A percentile compares a stretch with the other conserved stretches of the same genome.
Evolutionary conservation across 352 stramenopile species (phyloP).

Genomic region (Hyaloperonospora arabidopsidis): DNA sequence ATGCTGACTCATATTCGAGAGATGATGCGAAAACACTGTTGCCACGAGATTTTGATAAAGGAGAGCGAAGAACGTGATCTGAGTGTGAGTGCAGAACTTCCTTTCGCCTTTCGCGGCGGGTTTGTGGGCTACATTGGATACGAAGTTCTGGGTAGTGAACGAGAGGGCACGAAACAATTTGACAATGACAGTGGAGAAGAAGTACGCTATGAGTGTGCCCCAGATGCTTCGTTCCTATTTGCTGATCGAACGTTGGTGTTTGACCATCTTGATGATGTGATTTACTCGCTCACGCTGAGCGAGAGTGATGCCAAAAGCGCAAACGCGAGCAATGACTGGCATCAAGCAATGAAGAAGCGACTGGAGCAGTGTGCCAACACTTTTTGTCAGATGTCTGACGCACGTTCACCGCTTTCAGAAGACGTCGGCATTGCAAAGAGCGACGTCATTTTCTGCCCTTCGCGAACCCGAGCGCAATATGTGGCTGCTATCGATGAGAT

Average conservation of each 20-base stretch:
- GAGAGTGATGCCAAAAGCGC: slow-evolving; percentile 10
- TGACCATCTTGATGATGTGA: slow-evolving; percentile 64
- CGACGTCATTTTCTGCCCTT: slow-evolving; percentile 51
- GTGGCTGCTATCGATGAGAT: slow-evolving; percentile 79
- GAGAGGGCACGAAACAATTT: slow-evolving; percentile 17
- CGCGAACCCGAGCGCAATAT: slow-evolving; percentile 69
- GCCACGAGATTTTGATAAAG: slow-evolving; percentile 27
- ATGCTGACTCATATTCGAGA: slow-evolving; percentile 40
- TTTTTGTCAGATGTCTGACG: slow-evolving; percentile 8
- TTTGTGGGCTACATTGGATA: slow-evolving; percentile 88
- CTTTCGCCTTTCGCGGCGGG: slow-evolving; percentile 76
- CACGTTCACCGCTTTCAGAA: background rate
- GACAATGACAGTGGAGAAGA: slow-evolving; percentile 10
- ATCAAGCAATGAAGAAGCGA: slow-evolving; percentile 10
- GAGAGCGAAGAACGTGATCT: slow-evolving; percentile 9
- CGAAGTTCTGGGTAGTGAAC: slow-evolving; percentile 52
- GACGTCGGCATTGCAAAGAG: slow-evolving; percentile 5
- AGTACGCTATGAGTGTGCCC: slow-evolving; percentile 32
- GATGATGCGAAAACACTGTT: slow-evolving; percentile 28
- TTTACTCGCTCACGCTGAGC: slow-evolving; percentile 76
- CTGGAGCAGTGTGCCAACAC: slow-evolving; percentile 14
- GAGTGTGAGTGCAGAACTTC: slow-evolving; percentile 16
- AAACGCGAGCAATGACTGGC: slow-evolving; percentile 16
- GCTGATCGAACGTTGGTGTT: slow-evolving; percentile 84
- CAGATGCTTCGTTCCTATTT: slow-evolving; percentile 88